Conservation (phyloP, 2,329 filamentous ascomycete genomes). For the Pseudogymnoascus sp. region DNA sequence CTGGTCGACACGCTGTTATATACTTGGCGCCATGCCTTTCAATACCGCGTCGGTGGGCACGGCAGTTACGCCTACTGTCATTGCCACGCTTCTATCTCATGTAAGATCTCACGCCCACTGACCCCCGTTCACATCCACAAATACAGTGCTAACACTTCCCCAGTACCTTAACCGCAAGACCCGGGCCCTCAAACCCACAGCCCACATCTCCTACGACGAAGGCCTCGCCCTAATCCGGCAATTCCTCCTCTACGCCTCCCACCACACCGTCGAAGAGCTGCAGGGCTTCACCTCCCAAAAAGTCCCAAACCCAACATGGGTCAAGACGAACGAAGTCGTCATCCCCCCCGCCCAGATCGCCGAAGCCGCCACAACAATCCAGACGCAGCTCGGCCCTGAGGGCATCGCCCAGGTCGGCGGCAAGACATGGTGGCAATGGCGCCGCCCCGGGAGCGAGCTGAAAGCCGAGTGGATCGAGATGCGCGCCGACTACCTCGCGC, state of each 20-base stretch:
- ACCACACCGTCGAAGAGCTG: constrained; percentile 85
- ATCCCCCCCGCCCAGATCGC: constrained; percentile 58
- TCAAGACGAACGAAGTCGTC: constrained; percentile 61
- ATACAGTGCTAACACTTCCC: constrained; percentile 7
- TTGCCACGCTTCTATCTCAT: constrained; percentile 81
- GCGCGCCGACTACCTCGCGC: constrained; percentile 68
- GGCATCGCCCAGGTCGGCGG: constrained; percentile 74
- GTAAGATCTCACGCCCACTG: constrained; percentile 38
- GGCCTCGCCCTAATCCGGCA: constrained; percentile 78
- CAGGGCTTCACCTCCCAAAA: constrained; percentile 87
- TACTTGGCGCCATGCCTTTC: constrained; percentile 34
- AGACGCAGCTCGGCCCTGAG: constrained; percentile 65
- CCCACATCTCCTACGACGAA: constrained; percentile 89
- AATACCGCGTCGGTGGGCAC: constrained; percentile 75
- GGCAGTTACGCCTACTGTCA: constrained; percentile 78
- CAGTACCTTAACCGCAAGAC: constrained; percentile 66
- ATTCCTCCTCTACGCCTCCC: constrained; percentile 77
- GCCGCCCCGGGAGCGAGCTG: constrained; percentile 55
- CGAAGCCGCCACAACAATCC: constrained; percentile 58
- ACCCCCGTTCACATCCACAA: background rate
- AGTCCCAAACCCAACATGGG: constrained; percentile 84
- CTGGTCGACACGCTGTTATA: background rate
- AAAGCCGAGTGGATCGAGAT: constrained; percentile 96
- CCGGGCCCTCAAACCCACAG: constrained; percentile 66
- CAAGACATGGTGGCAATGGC: constrained; percentile 83